Conservation (phyloP, 108 stramenopile species). For the Cylindrotheca closterium region DNA sequence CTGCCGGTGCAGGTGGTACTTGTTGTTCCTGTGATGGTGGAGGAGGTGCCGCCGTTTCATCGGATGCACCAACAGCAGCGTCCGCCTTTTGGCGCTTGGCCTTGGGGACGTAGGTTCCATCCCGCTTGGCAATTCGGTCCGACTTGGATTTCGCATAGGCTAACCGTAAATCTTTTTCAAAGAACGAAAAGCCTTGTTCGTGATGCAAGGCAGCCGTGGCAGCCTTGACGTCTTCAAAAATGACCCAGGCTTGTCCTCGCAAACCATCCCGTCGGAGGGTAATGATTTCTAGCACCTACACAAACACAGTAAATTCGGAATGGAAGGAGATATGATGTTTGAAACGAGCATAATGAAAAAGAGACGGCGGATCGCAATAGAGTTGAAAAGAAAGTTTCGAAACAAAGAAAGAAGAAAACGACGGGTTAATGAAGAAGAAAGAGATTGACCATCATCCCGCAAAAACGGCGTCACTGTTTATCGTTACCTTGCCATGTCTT, state of each 20-base stretch:
- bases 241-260: slow-evolving; percentile 92
- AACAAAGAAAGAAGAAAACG: no score
- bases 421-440: no score
- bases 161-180: slow-evolving; percentile 83
- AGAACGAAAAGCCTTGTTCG: slow-evolving; percentile 91
- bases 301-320: no score
- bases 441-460: no score
- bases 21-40: slow-evolving; percentile 1
- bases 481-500: slow-evolving; percentile 86
- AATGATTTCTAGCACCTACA: slow-evolving; percentile 74
- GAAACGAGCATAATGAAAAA: no score
- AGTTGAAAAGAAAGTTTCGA: no score
- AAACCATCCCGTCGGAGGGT: slow-evolving; percentile 74
- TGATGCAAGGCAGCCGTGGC: slow-evolving; percentile 88
- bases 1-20: slow-evolving; percentile 1
- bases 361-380: no score
- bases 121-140: slow-evolving; percentile 84
- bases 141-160: slow-evolving; percentile 87
- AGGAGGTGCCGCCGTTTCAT: background rate
- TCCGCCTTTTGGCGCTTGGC: slow-evolving; percentile 49
- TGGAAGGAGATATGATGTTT: no score
- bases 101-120: slow-evolving; percentile 84
- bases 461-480: no score
- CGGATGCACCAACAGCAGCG: slow-evolving; percentile 1
- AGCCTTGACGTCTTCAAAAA: slow-evolving; percentile 85